Conservation (phyloP, 257 asterid species). For the Echium plantagineum region DNA sequence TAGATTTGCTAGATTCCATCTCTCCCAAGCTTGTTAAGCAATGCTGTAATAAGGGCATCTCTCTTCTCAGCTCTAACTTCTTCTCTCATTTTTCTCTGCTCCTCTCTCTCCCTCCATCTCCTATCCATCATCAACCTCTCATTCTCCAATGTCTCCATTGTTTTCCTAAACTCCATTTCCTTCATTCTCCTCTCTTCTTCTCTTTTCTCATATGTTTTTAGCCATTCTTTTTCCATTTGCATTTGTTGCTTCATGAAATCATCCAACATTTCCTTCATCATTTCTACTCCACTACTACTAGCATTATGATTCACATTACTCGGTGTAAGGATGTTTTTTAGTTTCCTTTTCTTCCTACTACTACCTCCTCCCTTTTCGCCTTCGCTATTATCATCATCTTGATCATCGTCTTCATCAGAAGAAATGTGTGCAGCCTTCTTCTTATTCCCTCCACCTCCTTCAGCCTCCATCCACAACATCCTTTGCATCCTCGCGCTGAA, state of each 20-base stretch:
- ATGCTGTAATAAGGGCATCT: slow-evolving; percentile 74
- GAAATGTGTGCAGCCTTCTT: slow-evolving; percentile 41
- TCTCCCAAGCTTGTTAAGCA: slow-evolving; percentile 69
- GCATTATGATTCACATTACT: not conserved
- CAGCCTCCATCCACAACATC: slow-evolving; percentile 94
- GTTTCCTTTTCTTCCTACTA: slow-evolving; percentile 43
- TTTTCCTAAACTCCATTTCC: slow-evolving; percentile 86
- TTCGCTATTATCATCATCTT: slow-evolving; percentile 39
- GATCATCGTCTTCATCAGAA: slow-evolving; percentile 64
- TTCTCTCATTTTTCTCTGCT: slow-evolving; percentile 71
- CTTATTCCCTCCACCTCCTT: slow-evolving; percentile 49
- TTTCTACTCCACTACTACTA: slow-evolving; percentile 1
- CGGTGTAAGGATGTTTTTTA: not conserved
- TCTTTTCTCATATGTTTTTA: slow-evolving; percentile 51
- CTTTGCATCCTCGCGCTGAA: slow-evolving; percentile 70
- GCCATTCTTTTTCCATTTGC: slow-evolving; percentile 68
- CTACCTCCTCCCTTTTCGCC: slow-evolving; percentile 5
- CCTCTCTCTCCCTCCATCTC: slow-evolving; percentile 85
- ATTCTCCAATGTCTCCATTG: slow-evolving; percentile 81
- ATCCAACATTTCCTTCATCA: slow-evolving; percentile 56
- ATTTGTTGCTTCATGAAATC: slow-evolving; percentile 80
- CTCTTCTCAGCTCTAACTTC: slow-evolving; percentile 88
- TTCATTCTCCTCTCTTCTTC: slow-evolving; percentile 65
- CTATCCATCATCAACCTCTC: slow-evolving; percentile 85
- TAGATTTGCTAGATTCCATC: slow-evolving; percentile 31